Percentiles rank a stretch among this genome's conserved stretches.
phyloP scores from a whole-genome alignment of 1,139 yeast genomes.

The Ashbya aceris region DNA sequence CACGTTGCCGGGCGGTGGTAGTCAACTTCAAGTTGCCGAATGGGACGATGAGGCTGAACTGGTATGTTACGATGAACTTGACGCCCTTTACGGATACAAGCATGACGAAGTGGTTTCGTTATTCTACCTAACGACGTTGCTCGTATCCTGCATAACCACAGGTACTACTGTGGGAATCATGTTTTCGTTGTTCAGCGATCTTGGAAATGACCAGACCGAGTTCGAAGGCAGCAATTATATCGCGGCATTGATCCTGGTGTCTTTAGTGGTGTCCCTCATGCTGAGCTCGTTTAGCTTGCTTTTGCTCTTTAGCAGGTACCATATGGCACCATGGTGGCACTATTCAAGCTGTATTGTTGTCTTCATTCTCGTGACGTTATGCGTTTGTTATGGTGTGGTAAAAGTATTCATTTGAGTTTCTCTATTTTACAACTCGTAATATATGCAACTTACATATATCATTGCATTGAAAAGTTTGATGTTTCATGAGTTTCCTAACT shows the following conservation, averaged over 20 bases:
- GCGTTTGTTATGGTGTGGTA: conserved; percentile 39
- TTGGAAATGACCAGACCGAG: conserved; percentile 19
- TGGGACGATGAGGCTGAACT: conserved; percentile 1
- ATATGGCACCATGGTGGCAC: conserved; percentile 35
- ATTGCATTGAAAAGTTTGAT: no score
- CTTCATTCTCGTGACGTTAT: conserved; percentile 35
- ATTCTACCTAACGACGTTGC: conserved; percentile 36
- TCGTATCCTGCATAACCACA: conserved; percentile 38
- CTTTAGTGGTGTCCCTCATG: conserved; percentile 32
- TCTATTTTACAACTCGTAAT: not conserved
- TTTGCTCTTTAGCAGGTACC: conserved; percentile 34
- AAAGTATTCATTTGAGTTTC: conserved; percentile 19
- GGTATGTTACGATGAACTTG: conserved; percentile 10
- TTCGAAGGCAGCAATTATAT: conserved; percentile 17
- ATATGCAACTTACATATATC: not conserved
- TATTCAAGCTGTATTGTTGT: conserved; percentile 32
- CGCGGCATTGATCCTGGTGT: conserved; percentile 15
- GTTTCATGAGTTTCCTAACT: no score
- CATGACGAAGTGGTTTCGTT: conserved; percentile 42
- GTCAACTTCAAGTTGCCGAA: conserved; percentile 7
- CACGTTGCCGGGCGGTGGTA: not conserved
- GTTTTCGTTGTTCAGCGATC: conserved; percentile 29
- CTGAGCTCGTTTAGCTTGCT: conserved; percentile 33
- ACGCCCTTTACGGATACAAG: conserved; percentile 21
- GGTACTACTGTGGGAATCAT: conserved; percentile 41